Percentiles rank a stretch among this genome's conserved stretches.
phyloP scores from a whole-genome alignment of 768 basidiomycete species.

The Harrya chromipes region DNA sequence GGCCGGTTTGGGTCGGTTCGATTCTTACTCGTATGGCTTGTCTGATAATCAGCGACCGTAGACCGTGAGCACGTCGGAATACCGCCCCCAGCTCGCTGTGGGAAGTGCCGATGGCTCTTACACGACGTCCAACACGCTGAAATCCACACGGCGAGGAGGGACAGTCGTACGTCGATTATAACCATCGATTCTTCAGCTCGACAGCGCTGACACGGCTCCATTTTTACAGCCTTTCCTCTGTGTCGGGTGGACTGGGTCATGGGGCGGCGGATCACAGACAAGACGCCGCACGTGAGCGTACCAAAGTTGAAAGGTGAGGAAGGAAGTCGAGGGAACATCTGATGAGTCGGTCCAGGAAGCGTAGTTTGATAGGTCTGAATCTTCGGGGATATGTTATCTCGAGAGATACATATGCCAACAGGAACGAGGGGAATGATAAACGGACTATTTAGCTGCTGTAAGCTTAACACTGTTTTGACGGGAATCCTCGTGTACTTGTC shows the following conservation, averaged over 20 bases:
- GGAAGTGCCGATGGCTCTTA: slow-evolving; percentile 84
- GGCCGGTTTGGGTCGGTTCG: slow-evolving; percentile 77
- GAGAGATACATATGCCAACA: too few relatives aligned
- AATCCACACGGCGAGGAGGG: slow-evolving; percentile 67
- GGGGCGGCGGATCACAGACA: slow-evolving; percentile 71
- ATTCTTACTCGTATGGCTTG: not conserved
- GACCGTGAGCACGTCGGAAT: slow-evolving; percentile 75
- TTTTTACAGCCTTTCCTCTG: too few relatives aligned
- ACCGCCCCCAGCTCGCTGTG: slow-evolving; percentile 81
- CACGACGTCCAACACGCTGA: slow-evolving; percentile 67
- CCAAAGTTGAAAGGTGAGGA: slow-evolving; percentile 58
- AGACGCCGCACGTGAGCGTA: slow-evolving; percentile 63
- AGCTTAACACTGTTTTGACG: too few relatives aligned
- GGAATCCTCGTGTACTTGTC: too few relatives aligned
- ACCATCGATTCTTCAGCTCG: too few relatives aligned
- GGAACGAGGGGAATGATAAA: too few relatives aligned
- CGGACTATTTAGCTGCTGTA: too few relatives aligned
- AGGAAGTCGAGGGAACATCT: slow-evolving; percentile 47
- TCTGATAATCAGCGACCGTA: slow-evolving; percentile 27
- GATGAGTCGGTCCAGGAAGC: slow-evolving; percentile 30
- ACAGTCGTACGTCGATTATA: slow-evolving; percentile 51
- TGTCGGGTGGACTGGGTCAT: slow-evolving; percentile 79
- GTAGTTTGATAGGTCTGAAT: too few relatives aligned
- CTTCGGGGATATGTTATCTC: too few relatives aligned
- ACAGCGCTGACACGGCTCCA: too few relatives aligned